Evolutionary conservation across 1,284 basidiomycete genomes (phyloP).

Genomic region (Puccinia novopanici): DNA sequence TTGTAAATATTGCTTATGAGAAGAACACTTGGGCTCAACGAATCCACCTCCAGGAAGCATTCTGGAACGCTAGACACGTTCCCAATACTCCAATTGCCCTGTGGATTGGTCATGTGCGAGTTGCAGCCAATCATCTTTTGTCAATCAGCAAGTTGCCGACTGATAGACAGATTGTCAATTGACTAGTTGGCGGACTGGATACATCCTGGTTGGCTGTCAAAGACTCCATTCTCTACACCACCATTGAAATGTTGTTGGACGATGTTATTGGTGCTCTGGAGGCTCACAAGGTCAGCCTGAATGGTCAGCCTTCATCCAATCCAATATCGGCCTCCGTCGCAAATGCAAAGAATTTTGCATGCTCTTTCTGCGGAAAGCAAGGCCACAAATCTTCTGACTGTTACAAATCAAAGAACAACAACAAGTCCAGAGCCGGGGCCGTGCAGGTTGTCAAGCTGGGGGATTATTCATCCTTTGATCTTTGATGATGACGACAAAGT

Average conservation of each 20-base stretch:
- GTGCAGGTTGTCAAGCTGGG: too few relatives aligned
- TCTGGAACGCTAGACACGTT: neutral
- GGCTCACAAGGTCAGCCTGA: constrained; percentile 1
- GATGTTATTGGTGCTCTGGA: neutral
- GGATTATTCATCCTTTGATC: too few relatives aligned
- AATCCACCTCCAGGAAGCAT: neutral
- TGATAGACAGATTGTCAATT: neutral
- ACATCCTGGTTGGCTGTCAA: neutral
- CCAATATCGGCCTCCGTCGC: neutral
- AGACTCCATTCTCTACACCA: neutral
- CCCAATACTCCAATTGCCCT: neutral
- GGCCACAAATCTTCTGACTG: neutral
- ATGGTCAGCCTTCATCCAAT: neutral
- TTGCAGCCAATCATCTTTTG: neutral
- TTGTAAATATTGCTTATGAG: constrained; percentile 11
- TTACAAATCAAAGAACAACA: too few relatives aligned
- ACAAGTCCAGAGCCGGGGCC: too few relatives aligned
- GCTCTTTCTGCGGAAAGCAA: neutral
- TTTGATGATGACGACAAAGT: too few relatives aligned
- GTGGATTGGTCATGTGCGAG: neutral
- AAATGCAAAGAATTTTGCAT: neutral
- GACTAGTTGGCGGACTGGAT: neutral
- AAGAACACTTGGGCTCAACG: constrained; percentile 4
- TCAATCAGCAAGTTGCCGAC: neutral
- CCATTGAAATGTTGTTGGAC: neutral